These are phyloP conservation scores for Silybum marianum DNA, from an alignment of 129 eudicot genomes.

Conservation along the genomic window DNA sequence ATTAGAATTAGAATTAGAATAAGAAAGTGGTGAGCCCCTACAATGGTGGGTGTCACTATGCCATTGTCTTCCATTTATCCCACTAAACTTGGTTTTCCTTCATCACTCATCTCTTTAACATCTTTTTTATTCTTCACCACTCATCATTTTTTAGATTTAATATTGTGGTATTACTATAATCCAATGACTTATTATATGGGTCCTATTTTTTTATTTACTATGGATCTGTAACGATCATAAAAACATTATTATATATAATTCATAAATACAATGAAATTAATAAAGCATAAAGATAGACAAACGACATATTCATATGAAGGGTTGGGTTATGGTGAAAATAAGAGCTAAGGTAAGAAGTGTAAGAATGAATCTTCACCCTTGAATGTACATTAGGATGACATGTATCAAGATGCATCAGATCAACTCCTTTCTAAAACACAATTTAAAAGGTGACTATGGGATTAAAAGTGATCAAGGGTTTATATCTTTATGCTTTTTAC, in stretches of 20 bases:
- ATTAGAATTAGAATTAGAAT: background rate
- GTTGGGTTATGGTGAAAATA: too few species aligned
- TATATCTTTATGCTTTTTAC: too few species aligned
- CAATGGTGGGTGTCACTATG: slow-evolving; percentile 36
- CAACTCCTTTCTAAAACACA: too few species aligned
- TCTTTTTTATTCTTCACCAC: background rate
- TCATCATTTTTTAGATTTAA: background rate
- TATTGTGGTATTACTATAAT: background rate
- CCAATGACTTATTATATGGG: background rate
- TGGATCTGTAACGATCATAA: background rate
- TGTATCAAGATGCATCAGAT: too few species aligned
- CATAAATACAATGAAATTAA: background rate
- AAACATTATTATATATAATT: background rate
- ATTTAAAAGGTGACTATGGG: too few species aligned
- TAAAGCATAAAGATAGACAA: background rate
- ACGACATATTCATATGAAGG: background rate
- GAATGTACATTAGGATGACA: too few species aligned
- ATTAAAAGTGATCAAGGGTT: too few species aligned
- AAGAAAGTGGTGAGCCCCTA: slow-evolving; percentile 35
- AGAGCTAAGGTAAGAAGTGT: too few species aligned
- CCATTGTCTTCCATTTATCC: slow-evolving; percentile 30
- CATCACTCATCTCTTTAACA: slow-evolving; percentile 12
- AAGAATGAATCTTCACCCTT: too few species aligned
- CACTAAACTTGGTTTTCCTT: slow-evolving; percentile 41
- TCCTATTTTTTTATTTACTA: background rate